A percentile compares a stretch with the other conserved stretches of the same genome.
Evolutionary conservation across 2,329 filamentous ascomycete species (phyloP).

Genomic region (Tricladium varicosporioides): DNA sequence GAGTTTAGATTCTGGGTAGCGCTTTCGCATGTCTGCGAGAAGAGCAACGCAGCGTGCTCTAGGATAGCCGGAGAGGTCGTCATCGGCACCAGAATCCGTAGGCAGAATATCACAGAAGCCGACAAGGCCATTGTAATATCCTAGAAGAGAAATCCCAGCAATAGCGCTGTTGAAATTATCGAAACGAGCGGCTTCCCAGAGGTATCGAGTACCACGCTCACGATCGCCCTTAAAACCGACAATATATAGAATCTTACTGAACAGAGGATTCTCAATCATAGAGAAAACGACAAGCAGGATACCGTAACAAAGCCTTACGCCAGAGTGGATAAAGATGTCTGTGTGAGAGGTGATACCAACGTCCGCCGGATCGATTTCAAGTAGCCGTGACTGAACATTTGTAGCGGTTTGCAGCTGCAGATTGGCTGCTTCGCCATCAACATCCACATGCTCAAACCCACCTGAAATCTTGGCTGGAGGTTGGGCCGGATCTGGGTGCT

Average conservation of each 20-base stretch:
- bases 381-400: constrained; percentile 21
- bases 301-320: constrained; percentile 86
- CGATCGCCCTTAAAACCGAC: constrained; percentile 91
- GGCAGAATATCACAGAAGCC: constrained; percentile 87
- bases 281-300: constrained; percentile 84
- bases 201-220: constrained; percentile 74
- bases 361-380: constrained; percentile 44
- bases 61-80: constrained; percentile 70
- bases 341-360: constrained; percentile 70
- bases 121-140: constrained; percentile 85
- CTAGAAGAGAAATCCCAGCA: constrained; percentile 75
- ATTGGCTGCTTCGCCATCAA: constrained; percentile 1
- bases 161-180: constrained; percentile 91
- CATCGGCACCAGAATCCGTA: constrained; percentile 49
- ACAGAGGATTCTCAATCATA: constrained; percentile 80
- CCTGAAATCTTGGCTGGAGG: not conserved
- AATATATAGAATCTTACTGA: constrained; percentile 80
- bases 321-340: constrained; percentile 87
- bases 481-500: not conserved
- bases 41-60: constrained; percentile 63
- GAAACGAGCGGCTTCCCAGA: constrained; percentile 87
- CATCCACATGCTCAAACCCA: not conserved
- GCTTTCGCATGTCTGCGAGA: constrained; percentile 68
- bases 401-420: constrained; percentile 16
- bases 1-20: constrained; percentile 78